Evolutionary conservation across 2,329 filamentous ascomycete species (phyloP).

Genomic region (Diaporthe sp.): DNA sequence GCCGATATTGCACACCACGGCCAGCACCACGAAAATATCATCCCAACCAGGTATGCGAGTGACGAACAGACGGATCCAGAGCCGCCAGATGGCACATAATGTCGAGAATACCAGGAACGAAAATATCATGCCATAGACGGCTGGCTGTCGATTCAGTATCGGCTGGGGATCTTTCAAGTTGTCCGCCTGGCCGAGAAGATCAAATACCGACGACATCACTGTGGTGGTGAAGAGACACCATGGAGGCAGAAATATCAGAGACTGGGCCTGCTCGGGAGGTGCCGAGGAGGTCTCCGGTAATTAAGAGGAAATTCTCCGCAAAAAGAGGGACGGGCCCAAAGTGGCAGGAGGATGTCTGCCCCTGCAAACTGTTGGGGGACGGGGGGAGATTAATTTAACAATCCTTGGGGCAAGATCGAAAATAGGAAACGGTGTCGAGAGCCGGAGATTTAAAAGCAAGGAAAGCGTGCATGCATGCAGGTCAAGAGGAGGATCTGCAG

Average conservation of each 20-base stretch:
- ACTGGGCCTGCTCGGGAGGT: slow-evolving; percentile 1
- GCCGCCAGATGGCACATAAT: slow-evolving; percentile 38
- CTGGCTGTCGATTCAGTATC: slow-evolving; percentile 34
- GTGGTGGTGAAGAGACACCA: slow-evolving; percentile 3
- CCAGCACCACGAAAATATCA: slow-evolving; percentile 40
- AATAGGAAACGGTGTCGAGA: background rate
- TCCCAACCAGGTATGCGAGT: slow-evolving; percentile 39
- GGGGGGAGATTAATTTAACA: slow-evolving; percentile 15
- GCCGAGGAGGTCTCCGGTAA: slow-evolving; percentile 22
- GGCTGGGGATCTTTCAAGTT: slow-evolving; percentile 41
- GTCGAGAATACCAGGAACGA: slow-evolving; percentile 40
- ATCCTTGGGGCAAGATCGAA: slow-evolving; percentile 3
- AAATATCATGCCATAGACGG: slow-evolving; percentile 39
- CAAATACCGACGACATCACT: slow-evolving; percentile 39
- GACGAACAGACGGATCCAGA: slow-evolving; percentile 40
- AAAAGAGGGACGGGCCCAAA: background rate
- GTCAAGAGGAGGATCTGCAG: slow-evolving; percentile 13
- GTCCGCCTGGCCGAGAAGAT: slow-evolving; percentile 40
- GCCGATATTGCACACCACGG: slow-evolving; percentile 33
- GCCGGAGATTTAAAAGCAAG: slow-evolving; percentile 19
- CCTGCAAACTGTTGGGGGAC: background rate
- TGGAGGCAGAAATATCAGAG: slow-evolving; percentile 9
- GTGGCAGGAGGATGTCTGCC: slow-evolving; percentile 4
- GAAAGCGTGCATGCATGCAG: background rate
- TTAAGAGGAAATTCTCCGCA: slow-evolving; percentile 20